These are phyloP conservation scores for Pseudogymnoascus sp. DNA, from an alignment of 2,329 filamentous ascomycete species.

Conservation along the genomic window DNA sequence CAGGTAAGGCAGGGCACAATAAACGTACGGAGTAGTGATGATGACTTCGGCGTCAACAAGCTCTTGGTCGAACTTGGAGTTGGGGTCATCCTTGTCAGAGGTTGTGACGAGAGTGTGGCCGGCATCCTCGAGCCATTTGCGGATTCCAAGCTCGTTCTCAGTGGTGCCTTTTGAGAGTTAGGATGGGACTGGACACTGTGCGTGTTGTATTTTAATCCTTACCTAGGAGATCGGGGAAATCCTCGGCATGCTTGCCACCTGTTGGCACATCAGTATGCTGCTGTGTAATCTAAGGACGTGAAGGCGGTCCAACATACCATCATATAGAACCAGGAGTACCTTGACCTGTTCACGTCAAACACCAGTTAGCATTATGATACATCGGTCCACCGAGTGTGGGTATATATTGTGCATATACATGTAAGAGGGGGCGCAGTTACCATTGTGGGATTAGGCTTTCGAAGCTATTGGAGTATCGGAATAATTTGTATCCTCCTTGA, in stretches of 20 bases:
- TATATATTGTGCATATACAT: not conserved
- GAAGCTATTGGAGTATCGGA: not conserved
- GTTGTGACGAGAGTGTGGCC: slow-evolving; percentile 96
- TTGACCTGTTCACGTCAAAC: slow-evolving; percentile 60
- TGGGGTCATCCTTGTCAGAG: slow-evolving; percentile 91
- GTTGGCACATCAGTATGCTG: slow-evolving; percentile 22
- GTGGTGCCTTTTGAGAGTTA: slow-evolving; percentile 65
- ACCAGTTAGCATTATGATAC: slow-evolving; percentile 26
- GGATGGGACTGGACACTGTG: not conserved
- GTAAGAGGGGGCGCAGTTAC: not conserved
- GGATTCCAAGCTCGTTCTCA: slow-evolving; percentile 94
- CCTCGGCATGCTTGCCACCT: slow-evolving; percentile 75
- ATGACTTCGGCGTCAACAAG: slow-evolving; percentile 96
- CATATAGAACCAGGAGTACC: slow-evolving; percentile 89
- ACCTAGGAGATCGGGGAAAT: slow-evolving; percentile 60
- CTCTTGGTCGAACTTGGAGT: slow-evolving; percentile 91
- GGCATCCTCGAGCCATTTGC: slow-evolving; percentile 95
- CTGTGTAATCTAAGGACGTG: slow-evolving; percentile 4
- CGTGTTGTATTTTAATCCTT: not conserved
- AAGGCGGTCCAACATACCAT: slow-evolving; percentile 47
- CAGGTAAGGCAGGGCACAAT: slow-evolving; percentile 7
- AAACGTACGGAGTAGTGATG: slow-evolving; percentile 85
- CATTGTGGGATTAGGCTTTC: slow-evolving; percentile 1
- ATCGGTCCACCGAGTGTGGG: not conserved
- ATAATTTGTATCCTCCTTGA: not conserved